These are phyloP conservation scores for Alternaria sp. DNA, from an alignment of 2,329 filamentous ascomycete species.

Conservation along the genomic window DNA sequence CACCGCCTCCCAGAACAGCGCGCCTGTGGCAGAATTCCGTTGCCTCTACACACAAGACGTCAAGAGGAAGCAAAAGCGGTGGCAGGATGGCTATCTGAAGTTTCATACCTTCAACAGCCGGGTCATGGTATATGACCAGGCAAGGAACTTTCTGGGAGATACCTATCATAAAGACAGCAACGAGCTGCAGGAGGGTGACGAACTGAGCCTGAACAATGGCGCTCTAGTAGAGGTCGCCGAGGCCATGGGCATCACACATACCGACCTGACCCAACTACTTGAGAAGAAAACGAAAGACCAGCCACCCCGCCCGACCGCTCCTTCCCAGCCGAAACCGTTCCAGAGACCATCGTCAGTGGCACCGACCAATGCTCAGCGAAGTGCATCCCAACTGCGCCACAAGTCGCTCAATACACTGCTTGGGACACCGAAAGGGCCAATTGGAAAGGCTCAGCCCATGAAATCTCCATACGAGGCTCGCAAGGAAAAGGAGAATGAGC, in stretches of 20 bases:
- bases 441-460: conserved; percentile 66
- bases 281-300: conserved; percentile 66
- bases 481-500: conserved; percentile 36
- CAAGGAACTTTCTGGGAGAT: conserved; percentile 82
- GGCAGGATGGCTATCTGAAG: conserved; percentile 89
- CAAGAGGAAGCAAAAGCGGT: conserved; percentile 84
- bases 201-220: conserved; percentile 77
- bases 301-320: conserved; percentile 22
- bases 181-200: conserved; percentile 79
- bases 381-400: conserved; percentile 55
- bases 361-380: conserved; percentile 19
- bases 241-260: conserved; percentile 72
- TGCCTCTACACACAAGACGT: conserved; percentile 90
- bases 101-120: conserved; percentile 92
- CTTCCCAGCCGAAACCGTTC: conserved; percentile 27
- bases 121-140: conserved; percentile 87
- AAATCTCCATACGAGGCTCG: conserved; percentile 70
- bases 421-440: conserved; percentile 67
- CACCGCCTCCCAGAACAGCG: conserved; percentile 66
- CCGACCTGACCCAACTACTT: conserved; percentile 77
- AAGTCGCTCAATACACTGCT: conserved; percentile 69
- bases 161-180: conserved; percentile 76
- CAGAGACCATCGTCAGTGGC: conserved; percentile 25
- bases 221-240: conserved; percentile 83
- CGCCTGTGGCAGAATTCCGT: conserved; percentile 78